These are phyloP conservation scores for Podospora anserina DNA, from an alignment of 495 filamentous ascomycete genomes.

Conservation along the genomic window DNA sequence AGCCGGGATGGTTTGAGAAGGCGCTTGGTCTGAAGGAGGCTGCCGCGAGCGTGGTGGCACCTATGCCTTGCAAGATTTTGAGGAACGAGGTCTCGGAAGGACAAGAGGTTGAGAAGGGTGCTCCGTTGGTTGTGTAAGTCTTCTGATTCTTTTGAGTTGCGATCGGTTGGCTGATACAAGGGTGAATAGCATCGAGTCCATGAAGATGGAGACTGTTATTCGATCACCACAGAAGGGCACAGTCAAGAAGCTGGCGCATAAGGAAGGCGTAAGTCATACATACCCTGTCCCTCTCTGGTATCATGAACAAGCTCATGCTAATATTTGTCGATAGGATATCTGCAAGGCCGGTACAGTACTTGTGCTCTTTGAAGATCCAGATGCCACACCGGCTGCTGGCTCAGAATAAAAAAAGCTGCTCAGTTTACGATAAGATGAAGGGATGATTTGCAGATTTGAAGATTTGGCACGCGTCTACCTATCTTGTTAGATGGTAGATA, in stretches of 20 bases:
- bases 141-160: neutral
- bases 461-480: neutral
- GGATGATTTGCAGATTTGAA: neutral
- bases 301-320: constrained; percentile 15
- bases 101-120: constrained; percentile 76
- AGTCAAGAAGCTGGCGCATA: constrained; percentile 78
- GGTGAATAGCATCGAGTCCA: constrained; percentile 73
- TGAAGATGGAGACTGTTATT: constrained; percentile 99
- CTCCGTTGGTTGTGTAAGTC: constrained; percentile 77
- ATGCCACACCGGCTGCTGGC: constrained; percentile 16
- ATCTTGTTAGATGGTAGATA: neutral
- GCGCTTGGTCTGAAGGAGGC: constrained; percentile 79
- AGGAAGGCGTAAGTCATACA: constrained; percentile 68
- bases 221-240: constrained; percentile 79
- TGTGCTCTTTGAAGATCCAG: constrained; percentile 53
- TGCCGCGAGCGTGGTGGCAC: constrained; percentile 74
- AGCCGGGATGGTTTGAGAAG: constrained; percentile 80
- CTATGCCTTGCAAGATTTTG: constrained; percentile 93
- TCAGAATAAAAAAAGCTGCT: constrained; percentile 21
- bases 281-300: neutral
- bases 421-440: neutral
- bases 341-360: constrained; percentile 56
- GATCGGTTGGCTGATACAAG: too few relatives aligned
- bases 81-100: constrained; percentile 80
- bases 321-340: constrained; percentile 45